Base-by-base conservation (phyloP, 306 rosid species). In the Lathyrus oleraceus region DNA sequence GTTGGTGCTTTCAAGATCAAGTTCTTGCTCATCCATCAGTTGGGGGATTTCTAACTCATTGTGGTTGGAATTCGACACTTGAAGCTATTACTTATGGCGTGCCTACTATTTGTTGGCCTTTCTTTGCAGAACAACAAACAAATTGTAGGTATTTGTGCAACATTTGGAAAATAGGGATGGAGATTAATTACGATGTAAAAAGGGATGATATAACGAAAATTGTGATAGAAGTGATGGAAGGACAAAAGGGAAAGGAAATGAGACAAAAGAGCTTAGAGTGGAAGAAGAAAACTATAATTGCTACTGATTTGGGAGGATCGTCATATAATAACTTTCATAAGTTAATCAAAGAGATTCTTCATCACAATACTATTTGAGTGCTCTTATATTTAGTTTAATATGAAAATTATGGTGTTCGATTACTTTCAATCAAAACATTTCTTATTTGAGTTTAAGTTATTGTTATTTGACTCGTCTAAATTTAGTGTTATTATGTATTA, bases 91-190 rank as follows among this genome's bases (percentile, higher is more conserved):
- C 51, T 4, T 20, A 13, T 0, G 63, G 63, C 13, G 63, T 52
- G 38, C 73, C 73, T 19, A 28, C 44, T 28, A 68, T 68, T 68
- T 68, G 73, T 68, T 68, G 77, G 77, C 77, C 77, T 15, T 73
- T 73, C 71, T 73, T 73, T 73, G 63, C 77, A 2, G 77, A 73
- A 2, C 77, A 73, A 73, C 77, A 73, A 63, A 73, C 70, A 73
- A 73, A 73, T 73, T 73, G 71, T 8, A 73, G 52, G 64, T 73
- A 49, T 63, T 6, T 52, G 10, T 49, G 64, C 71, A 62, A 32
- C 19, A 11, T 6, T 13, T 73, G 77, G 77, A 45, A 14, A 25
- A 63, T 51, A 4, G 77, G 77, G 5, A 38, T 62, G 54, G 77
- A 73, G 4, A 16, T 73, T 16, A 63, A 73, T 10, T 5, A 73